Percentiles rank a stretch among this genome's conserved stretches.
These are phyloP conservation scores for Thalassia testudinum DNA, from an alignment of 116 monocot genomes.

Conservation along the genomic window DNA sequence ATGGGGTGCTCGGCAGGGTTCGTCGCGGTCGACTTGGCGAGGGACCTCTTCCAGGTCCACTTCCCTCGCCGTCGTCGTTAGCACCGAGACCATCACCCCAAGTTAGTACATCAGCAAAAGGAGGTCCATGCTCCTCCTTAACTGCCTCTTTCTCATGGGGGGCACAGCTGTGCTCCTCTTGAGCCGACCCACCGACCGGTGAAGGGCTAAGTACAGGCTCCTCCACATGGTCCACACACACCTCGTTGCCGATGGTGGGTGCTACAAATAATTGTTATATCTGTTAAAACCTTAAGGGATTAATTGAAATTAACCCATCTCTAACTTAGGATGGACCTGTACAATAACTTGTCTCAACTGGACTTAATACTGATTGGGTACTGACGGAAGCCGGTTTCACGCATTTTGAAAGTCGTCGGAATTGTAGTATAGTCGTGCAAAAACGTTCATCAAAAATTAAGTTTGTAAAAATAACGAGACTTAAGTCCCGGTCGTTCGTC, in stretches of 20 bases:
- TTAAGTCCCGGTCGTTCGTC: no score
- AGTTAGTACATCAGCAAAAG: slow-evolving; percentile 69
- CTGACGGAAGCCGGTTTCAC: no score
- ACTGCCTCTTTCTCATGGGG: slow-evolving; percentile 70
- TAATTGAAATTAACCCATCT: no score
- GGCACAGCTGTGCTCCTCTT: slow-evolving; percentile 57
- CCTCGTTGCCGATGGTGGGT: slow-evolving; percentile 39
- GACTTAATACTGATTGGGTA: no score
- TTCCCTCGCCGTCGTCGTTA: slow-evolving; percentile 72
- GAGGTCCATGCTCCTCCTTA: slow-evolving; percentile 78
- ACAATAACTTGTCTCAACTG: no score
- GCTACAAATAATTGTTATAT: no score
- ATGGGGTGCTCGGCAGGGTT: slow-evolving; percentile 90
- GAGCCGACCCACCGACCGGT: slow-evolving; percentile 30
- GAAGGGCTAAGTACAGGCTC: slow-evolving; percentile 49
- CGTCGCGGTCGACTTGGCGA: slow-evolving; percentile 58
- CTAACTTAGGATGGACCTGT: no score
- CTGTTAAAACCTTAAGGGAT: no score
- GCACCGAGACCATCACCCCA: slow-evolving; percentile 78
- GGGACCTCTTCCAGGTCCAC: slow-evolving; percentile 55
- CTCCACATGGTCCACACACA: slow-evolving; percentile 64
- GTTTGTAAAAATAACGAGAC: no score
- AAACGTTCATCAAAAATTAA: no score
- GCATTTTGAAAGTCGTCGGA: no score
- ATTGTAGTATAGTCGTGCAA: no score